Evolutionary conservation across 192 early-diverging fungal genomes (phyloP).

Genomic region (Coemansia nantahalensis): DNA sequence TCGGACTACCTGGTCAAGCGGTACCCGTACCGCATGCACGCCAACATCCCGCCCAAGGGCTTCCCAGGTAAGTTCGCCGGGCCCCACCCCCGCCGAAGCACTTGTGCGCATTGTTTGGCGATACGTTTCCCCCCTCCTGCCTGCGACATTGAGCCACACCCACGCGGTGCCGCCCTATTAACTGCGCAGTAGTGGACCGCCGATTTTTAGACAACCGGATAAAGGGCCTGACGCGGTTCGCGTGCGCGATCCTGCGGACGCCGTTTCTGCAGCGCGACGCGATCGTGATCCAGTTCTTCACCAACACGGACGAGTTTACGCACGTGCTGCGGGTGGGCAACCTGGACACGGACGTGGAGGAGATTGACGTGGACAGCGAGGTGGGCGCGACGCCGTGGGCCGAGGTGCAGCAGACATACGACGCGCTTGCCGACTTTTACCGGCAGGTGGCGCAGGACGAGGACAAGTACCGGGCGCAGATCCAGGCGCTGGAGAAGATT

Average conservation of each 20-base stretch:
- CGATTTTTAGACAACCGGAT: constrained; percentile 57
- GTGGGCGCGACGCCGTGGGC: constrained; percentile 26
- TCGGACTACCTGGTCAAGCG: constrained; percentile 69
- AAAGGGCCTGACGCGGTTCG: constrained; percentile 52
- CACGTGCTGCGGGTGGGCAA: constrained; percentile 49
- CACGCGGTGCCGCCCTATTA: constrained; percentile 9
- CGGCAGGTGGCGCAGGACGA: constrained; percentile 41
- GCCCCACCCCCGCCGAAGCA: no score
- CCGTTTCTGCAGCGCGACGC: constrained; percentile 51
- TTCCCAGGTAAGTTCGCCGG: constrained; percentile 61
- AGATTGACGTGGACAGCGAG: constrained; percentile 43
- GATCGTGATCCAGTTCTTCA: constrained; percentile 52
- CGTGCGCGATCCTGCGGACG: constrained; percentile 47
- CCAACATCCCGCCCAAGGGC: constrained; percentile 86
- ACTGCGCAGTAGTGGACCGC: constrained; percentile 50
- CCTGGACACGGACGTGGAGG: constrained; percentile 47
- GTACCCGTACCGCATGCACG: constrained; percentile 80
- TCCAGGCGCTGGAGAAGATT: constrained; percentile 49
- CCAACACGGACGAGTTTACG: constrained; percentile 52
- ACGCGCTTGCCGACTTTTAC: constrained; percentile 47
- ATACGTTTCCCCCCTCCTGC: no score
- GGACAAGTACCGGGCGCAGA: constrained; percentile 51
- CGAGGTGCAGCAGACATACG: constrained; percentile 37
- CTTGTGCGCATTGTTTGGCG: no score
- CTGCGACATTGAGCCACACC: background rate